phyloP scores from a whole-genome alignment of 805 yeast genomes.

The Metschnikowia lunata region DNA sequence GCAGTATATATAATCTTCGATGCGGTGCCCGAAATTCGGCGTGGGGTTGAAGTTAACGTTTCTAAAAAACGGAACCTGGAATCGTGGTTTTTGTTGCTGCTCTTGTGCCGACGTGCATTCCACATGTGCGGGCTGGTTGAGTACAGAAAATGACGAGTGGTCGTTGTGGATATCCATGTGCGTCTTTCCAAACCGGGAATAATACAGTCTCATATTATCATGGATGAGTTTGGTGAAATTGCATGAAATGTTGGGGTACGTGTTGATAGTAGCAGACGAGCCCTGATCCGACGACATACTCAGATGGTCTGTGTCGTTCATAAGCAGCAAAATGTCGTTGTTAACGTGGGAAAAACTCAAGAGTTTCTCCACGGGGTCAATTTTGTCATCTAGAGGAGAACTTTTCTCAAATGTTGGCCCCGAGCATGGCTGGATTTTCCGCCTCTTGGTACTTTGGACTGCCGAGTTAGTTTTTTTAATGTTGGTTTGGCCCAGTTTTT shows the following conservation, averaged over 20 bases:
- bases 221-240: conserved; percentile 36
- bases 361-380: conserved; percentile 42
- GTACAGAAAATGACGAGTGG: conserved; percentile 30
- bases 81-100: conserved; percentile 1
- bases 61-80: conserved; percentile 32
- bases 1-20: conserved; percentile 35
- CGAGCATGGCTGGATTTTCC: background rate
- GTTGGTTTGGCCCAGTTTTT: conserved; percentile 14
- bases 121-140: conserved; percentile 14
- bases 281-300: background rate
- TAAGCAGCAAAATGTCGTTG: conserved; percentile 28
- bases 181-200: conserved; percentile 22
- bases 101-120: background rate
- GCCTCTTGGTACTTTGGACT: conserved; percentile 3
- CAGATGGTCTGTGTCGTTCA: conserved; percentile 17
- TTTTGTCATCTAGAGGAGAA: conserved; percentile 26
- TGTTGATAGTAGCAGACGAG: background rate
- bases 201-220: conserved; percentile 35
- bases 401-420: background rate
- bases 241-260: conserved; percentile 18
- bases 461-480: conserved; percentile 9
- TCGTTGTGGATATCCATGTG: conserved; percentile 33
- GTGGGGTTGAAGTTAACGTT: conserved; percentile 34
- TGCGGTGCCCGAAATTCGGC: conserved; percentile 22
- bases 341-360: conserved; percentile 31